These are phyloP conservation scores for Pleurotus cornucopiae DNA, from an alignment of 768 basidiomycete genomes.

Conservation along the genomic window DNA sequence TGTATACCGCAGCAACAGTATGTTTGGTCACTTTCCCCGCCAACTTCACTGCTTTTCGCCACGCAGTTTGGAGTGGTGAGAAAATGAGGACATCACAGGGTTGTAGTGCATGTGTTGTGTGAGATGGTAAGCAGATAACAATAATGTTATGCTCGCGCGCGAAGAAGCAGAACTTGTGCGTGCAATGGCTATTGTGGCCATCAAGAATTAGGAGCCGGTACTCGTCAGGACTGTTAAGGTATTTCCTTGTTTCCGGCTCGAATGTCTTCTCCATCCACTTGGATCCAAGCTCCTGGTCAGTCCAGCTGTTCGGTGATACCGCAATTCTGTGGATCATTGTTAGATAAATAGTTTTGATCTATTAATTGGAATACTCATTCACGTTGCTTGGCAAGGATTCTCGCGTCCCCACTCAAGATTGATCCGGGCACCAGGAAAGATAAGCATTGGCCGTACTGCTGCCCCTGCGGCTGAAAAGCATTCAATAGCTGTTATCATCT, in stretches of 20 bases:
- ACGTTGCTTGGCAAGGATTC: too few relatives aligned
- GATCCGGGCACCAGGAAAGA: conserved; percentile 8
- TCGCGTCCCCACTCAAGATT: neutral
- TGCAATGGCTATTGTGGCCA: conserved; percentile 33
- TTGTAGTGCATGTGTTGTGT: conserved; percentile 32
- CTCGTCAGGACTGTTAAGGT: conserved; percentile 9
- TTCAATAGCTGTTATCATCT: conserved; percentile 40
- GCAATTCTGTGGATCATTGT: neutral
- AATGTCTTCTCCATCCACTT: conserved; percentile 31
- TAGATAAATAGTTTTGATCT: too few relatives aligned
- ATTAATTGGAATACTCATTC: too few relatives aligned
- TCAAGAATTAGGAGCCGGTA: conserved; percentile 31
- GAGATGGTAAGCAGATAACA: conserved; percentile 30
- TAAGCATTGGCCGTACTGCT: neutral
- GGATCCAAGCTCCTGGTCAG: conserved; percentile 27
- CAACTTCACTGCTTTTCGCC: conserved; percentile 11
- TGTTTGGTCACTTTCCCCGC: too few relatives aligned
- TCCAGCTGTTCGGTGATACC: conserved; percentile 36
- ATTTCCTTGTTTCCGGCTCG: conserved; percentile 18
- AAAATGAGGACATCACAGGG: conserved; percentile 33
- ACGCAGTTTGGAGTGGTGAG: conserved; percentile 22
- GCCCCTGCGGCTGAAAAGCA: conserved; percentile 32
- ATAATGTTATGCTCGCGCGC: conserved; percentile 23
- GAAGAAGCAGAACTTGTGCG: conserved; percentile 23
- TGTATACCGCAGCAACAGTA: too few relatives aligned